Conservation (phyloP, 208 protist genomes). For the Leishmania aethiopica region DNA sequence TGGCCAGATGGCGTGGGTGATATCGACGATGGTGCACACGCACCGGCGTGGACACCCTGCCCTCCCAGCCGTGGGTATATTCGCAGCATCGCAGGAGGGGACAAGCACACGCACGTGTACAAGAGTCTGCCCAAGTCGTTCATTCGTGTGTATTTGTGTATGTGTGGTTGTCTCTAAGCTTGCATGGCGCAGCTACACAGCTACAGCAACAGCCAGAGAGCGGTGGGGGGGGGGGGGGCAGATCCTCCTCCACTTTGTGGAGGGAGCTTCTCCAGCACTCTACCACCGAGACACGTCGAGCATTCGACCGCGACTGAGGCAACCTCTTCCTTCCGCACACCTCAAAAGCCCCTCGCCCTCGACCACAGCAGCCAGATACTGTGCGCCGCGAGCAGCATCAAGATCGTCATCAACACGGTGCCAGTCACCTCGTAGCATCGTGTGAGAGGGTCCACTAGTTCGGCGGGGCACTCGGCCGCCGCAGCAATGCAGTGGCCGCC, state of each 20-base stretch:
- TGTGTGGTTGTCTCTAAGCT: neutral
- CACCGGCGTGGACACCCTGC: neutral
- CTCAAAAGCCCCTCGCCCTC: neutral
- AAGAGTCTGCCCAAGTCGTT: neutral
- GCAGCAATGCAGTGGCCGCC: slow-evolving; percentile 10
- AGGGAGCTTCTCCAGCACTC: neutral
- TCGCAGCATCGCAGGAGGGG: neutral
- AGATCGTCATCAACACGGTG: neutral
- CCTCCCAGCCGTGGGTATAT: neutral
- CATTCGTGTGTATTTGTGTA: neutral
- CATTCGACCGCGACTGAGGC: neutral
- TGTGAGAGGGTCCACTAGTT: slow-evolving; percentile 7
- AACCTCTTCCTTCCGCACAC: neutral
- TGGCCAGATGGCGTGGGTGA: neutral
- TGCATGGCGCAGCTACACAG: neutral
- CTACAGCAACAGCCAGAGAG: neutral
- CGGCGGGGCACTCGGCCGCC: slow-evolving; percentile 10
- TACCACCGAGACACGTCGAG: neutral
- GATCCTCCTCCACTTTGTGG: neutral
- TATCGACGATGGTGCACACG: neutral
- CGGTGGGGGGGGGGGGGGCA: neutral
- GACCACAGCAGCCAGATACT: slow-evolving; percentile 3
- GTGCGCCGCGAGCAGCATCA: slow-evolving; percentile 3
- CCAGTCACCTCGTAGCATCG: slow-evolving; percentile 20
- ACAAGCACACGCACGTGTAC: neutral